These are phyloP conservation scores for Halophytophthora batemanensis DNA, from an alignment of 352 stramenopile genomes.

Conservation along the genomic window DNA sequence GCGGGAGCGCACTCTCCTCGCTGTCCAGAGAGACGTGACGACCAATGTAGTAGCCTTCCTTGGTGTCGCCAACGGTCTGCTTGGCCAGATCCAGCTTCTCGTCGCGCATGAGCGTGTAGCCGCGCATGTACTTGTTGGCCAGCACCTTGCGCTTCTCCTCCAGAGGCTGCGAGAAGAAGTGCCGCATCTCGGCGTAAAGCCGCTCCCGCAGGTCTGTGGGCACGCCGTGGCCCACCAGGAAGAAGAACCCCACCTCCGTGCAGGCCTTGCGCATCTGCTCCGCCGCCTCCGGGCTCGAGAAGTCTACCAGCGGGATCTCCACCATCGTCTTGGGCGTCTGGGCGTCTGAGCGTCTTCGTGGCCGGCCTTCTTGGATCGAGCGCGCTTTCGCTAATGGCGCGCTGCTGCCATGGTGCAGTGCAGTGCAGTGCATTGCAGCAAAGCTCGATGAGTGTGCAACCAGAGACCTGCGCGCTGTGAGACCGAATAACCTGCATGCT, in stretches of 20 bases:
- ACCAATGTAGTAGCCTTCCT: slow-evolving; percentile 79
- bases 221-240: slow-evolving; percentile 55
- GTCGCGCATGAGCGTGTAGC: slow-evolving; percentile 71
- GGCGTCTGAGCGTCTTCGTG: too few species aligned
- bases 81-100: slow-evolving; percentile 59
- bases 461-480: too few species aligned
- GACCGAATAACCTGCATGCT: too few species aligned
- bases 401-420: too few species aligned
- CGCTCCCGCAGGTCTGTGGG: slow-evolving; percentile 24
- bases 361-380: too few species aligned
- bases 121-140: slow-evolving; percentile 68
- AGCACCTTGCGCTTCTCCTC: slow-evolving; percentile 58
- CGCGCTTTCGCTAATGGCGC: too few species aligned
- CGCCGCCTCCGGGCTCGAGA: slow-evolving; percentile 33
- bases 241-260: slow-evolving; percentile 72
- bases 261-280: slow-evolving; percentile 51
- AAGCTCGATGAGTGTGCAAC: background rate
- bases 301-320: slow-evolving; percentile 54
- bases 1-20: slow-evolving; percentile 54
- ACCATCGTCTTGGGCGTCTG: slow-evolving; percentile 9
- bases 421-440: too few species aligned
- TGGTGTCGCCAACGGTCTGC: slow-evolving; percentile 64
- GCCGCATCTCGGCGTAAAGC: slow-evolving; percentile 59
- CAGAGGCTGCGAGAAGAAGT: slow-evolving; percentile 52
- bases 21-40: slow-evolving; percentile 48